These are phyloP conservation scores for Jatropha multifida DNA, from an alignment of 441 rosid genomes.

Conservation along the genomic window DNA sequence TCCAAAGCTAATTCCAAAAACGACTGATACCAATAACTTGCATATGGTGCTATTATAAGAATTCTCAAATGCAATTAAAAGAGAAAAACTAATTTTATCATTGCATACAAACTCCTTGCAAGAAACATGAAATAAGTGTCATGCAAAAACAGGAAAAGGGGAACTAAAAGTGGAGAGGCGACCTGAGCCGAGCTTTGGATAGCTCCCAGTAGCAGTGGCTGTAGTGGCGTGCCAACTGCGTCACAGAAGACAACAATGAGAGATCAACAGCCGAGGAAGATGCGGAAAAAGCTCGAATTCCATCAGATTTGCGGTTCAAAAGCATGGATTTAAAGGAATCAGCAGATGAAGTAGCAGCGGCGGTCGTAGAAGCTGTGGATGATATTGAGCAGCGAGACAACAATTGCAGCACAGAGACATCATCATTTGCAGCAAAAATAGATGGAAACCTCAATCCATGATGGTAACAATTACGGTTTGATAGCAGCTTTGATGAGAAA, in stretches of 20 bases:
- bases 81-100: not conserved
- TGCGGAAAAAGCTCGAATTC: conserved; percentile 38
- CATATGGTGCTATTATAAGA: not conserved
- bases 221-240: conserved; percentile 51
- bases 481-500: conserved; percentile 18
- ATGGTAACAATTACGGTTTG: conserved; percentile 4
- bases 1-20: conserved; percentile 5
- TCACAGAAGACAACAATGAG: conserved; percentile 23
- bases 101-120: not conserved
- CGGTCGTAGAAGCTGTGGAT: conserved; percentile 20
- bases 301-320: conserved; percentile 33
- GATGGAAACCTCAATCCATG: conserved; percentile 15
- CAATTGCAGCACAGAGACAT: conserved; percentile 4
- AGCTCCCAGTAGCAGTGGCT: conserved; percentile 91
- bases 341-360: conserved; percentile 23
- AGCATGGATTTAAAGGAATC: conserved; percentile 40
- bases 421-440: conserved; percentile 16
- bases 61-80: not conserved
- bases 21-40: not conserved
- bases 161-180: not conserved
- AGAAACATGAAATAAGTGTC: not conserved
- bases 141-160: not conserved
- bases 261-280: conserved; percentile 25
- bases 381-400: conserved; percentile 7
- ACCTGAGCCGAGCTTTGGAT: conserved; percentile 98